Evolutionary conservation across 768 basidiomycete species (phyloP).

Genomic region (Phlegmacium glaucopus): DNA sequence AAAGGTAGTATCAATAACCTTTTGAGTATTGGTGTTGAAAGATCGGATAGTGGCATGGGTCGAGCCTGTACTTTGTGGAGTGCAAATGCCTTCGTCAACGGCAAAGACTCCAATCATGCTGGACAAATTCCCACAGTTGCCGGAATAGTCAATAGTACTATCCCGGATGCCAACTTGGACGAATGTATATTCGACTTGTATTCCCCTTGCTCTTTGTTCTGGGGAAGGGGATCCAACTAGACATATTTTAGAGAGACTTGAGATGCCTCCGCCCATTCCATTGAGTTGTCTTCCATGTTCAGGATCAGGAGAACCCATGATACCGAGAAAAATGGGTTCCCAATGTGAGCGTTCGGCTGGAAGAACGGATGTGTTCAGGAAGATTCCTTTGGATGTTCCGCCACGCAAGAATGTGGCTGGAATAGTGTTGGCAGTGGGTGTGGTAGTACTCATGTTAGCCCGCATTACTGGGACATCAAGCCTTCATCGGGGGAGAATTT

Average conservation of each 20-base stretch:
- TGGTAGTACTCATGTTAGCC: not conserved
- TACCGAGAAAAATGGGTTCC: constrained; percentile 59
- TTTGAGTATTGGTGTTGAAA: constrained; percentile 72
- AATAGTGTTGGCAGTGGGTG: constrained; percentile 31
- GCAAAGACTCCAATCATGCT: constrained; percentile 75
- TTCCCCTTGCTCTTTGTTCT: constrained; percentile 36
- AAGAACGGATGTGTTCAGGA: constrained; percentile 51
- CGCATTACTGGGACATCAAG: not conserved
- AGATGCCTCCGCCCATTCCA: constrained; percentile 79
- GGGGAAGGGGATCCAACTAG: constrained; percentile 53
- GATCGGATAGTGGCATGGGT: constrained; percentile 47
- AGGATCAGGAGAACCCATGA: constrained; percentile 83
- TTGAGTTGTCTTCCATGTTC: constrained; percentile 67
- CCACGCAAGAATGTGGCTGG: constrained; percentile 61
- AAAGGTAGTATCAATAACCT: constrained; percentile 67
- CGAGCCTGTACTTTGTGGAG: constrained; percentile 7
- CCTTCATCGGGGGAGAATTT: too few relatives aligned
- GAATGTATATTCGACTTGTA: constrained; percentile 73
- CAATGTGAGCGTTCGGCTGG: constrained; percentile 50
- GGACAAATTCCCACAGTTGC: constrained; percentile 76
- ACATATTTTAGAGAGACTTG: constrained; percentile 71
- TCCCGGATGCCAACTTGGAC: constrained; percentile 62
- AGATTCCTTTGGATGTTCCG: constrained; percentile 78
- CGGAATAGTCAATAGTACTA: constrained; percentile 57
- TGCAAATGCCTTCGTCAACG: constrained; percentile 49